Base-by-base conservation (phyloP, 2,329 filamentous ascomycete genomes). In the Penicillium digitatum region DNA sequence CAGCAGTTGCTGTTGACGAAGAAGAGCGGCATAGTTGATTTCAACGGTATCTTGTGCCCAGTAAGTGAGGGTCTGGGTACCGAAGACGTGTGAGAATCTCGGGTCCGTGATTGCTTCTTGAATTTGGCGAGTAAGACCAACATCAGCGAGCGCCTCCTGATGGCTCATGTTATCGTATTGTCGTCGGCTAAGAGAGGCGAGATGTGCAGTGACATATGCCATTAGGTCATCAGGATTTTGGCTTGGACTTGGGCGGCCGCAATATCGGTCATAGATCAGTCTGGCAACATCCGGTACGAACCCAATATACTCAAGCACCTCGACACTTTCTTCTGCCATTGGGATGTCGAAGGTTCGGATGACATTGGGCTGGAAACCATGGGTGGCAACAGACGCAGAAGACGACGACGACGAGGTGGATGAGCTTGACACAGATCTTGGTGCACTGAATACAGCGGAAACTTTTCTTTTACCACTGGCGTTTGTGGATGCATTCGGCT, bases 221-320 rank as follows among this genome's bases (percentile, higher is more conserved):
- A 54, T 48, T 20, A 47, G 43, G 46, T 54, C 51, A 10, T 54
- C 51, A 26, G 35, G 45, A 44, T 49, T 54, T 35, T 29, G 44
- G 27, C 11, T 32, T 37, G 45, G 45, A 43, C 18, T 42, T 32
- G 35, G 37, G 31, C 44, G 45, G 45, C 14, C 16, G 29, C 29
- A 46, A 35, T 54, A 54, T 54, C 52, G 35, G 27, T 49, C 37
- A 37, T 54, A 54, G 38, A 54, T 44, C 34, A 54, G 37, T 44
- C 52, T 54, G 20, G 52, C 52, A 48, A 29, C 45, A 48, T 48
- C 52, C 16, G 37, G 27, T 31, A 49, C 11, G 9, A 54, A 48
- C 22, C 52, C 52, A 48, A 54, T 54, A 39, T 48, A 48, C 37
- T 54, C 37, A 37, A 54, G 52, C 44, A 54, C 52, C 29, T 54